Base-by-base conservation (phyloP, 192 early-diverging fungal species). In the Allomyces javanicus region DNA sequence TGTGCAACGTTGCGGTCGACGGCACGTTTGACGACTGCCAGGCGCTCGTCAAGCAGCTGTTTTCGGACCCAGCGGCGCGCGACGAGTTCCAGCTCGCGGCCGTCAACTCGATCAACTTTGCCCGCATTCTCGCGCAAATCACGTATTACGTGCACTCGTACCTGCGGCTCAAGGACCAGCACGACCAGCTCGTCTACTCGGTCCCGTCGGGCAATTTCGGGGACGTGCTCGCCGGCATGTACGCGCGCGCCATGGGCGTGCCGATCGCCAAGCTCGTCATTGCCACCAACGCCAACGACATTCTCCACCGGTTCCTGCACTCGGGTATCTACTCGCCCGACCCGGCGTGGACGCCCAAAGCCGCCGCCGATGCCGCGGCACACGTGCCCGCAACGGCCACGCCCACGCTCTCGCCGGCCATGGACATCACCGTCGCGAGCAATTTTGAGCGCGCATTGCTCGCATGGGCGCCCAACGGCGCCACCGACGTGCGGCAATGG, bases 151-250 rank as follows among this genome's bases (percentile, higher is more conserved):
- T 94, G 77, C 81, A 92, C 72, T 84, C 94, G 19, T 98, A 91
- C 77, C 92, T 96, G 72, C 64, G 66, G 12, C 68, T 84, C 33
- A 68, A 78, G 50, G 44, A 24, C 19, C 62, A 10, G 17, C 4
- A 67, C 23, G 40, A 27, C 17, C 19, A 61, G 45, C 71, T 75
- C 1, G 74, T 73, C 62, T 96, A 86, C 78, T 85, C 84, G 45
- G 96, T 99, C 40, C 94, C 96, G 50, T 91, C 96, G 14, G 96
- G 96, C 24, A 99, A 99, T 79, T 99, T 99, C 87, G 96, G 96
- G 66, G 90, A 90, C 67, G 76, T 88, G 45, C 78, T 99, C 62
- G 93, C 96, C 11, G 96, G 95, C 10, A 93, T 85, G 75, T 97
- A 88, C 75, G 91, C 93, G 17, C 76, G 83, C 40, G 84, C 81